Conservation (phyloP, 2,329 filamentous ascomycete genomes). For the Calonectria leucothoes region DNA sequence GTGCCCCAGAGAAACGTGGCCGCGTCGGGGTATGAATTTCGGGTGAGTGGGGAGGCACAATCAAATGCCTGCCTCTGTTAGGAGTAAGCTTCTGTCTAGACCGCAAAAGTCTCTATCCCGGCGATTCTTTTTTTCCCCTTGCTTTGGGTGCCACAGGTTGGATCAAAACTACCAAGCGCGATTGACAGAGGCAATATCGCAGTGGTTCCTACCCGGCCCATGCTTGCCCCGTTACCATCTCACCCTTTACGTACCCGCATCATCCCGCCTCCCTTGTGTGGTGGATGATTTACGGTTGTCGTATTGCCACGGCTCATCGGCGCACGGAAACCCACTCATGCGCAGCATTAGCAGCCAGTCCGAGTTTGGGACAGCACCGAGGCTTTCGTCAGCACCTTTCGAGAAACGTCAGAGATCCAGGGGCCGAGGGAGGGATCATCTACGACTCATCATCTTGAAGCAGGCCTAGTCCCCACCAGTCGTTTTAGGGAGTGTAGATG, state of each 20-base stretch:
- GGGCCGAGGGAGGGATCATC: conserved; percentile 31
- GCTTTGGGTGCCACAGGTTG: conserved; percentile 9
- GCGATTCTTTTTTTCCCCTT: conserved; percentile 1
- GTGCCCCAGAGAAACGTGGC: conserved; percentile 4
- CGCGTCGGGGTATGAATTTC: conserved; percentile 27
- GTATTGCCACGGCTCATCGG: conserved; percentile 29
- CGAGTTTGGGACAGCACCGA: conserved; percentile 33
- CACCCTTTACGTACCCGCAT: conserved; percentile 6
- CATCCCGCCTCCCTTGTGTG: conserved; percentile 9
- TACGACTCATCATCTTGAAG: conserved; percentile 28
- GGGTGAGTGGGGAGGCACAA: conserved; percentile 29
- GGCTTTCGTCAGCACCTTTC: conserved; percentile 37
- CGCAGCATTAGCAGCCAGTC: conserved; percentile 14
- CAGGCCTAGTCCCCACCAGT: conserved; percentile 26
- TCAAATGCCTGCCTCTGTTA: background rate
- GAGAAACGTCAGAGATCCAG: conserved; percentile 36
- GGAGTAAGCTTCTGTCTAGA: conserved; percentile 27
- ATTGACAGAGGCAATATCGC: conserved; percentile 3
- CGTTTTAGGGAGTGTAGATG: conserved; percentile 29
- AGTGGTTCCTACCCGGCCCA: background rate
- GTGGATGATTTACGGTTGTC: conserved; percentile 22
- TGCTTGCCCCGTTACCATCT: background rate
- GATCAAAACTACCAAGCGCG: background rate
- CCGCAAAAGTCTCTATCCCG: conserved; percentile 20
- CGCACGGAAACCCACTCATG: conserved; percentile 34